Base-by-base conservation (phyloP, 1,284 basidiomycete species). In the Boletus mariae region DNA sequence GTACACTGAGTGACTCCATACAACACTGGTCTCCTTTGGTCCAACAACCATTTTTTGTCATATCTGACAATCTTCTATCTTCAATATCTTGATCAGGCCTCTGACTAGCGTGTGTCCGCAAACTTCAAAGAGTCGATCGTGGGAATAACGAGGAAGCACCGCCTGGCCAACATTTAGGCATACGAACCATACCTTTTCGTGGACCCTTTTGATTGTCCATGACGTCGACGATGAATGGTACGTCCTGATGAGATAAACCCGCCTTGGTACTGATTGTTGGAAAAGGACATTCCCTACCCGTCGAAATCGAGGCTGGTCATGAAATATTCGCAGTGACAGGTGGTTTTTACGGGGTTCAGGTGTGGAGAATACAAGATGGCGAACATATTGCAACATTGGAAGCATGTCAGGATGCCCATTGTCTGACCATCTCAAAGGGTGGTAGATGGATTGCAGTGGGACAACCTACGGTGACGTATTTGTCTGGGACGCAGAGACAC, bases 11-110 rank as follows among this genome's bases (percentile, higher is more conserved):
- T 35, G 4, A 35, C 34, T 15, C 34, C 34, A 35, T 56, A 59
- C 34, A 35, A 15, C 15, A 35, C 34, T 2, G 59, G 59, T 3
- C 49, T 59, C 1, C 40, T 59, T 8, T 61, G 58, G 58, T 45
- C 29, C 11, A 29, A 42, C 13, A 38, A 26, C 9, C 5, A 8
- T 31, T 46, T 59, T 43, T 59, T 4, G 32, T 50, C 29, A 31
- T 17, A 11, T 5, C 59, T 31, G 45, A 49, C 29, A 20, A 20
- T 20, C 20, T 20, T 20, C 20, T 20, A 20, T 20, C 20, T 20
- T 20, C 2, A 20, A 20, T 20, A 20, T 20, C 20, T 20, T 20
- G 20, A 20, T 20, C 20, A 20, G 2, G 20, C 20, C 20, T 20
- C 20, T 2, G 20, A 20, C 20, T 20, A 20, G 20, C 2, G 20